These are phyloP conservation scores for Apiotrichum brassicae DNA, from an alignment of 1,284 basidiomycete species.

Conservation along the genomic window DNA sequence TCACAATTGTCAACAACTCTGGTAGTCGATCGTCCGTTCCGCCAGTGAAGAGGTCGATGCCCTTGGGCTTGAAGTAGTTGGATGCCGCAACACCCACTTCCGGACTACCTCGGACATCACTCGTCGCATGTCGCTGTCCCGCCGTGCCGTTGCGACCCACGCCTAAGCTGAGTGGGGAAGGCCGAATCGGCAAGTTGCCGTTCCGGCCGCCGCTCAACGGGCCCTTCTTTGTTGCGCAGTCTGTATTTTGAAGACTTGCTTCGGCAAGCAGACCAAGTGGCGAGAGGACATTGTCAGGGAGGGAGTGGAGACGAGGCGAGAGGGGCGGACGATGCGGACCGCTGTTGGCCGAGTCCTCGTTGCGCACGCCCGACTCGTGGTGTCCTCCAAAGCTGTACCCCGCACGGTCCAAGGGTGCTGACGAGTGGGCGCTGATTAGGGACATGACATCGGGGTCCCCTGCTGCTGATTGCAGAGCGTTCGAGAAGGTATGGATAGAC, in stretches of 20 bases:
- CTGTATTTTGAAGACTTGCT: constrained; percentile 78
- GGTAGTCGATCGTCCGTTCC: constrained; percentile 47
- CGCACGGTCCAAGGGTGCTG: constrained; percentile 32
- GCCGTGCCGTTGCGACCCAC: constrained; percentile 14
- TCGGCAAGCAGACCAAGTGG: constrained; percentile 86
- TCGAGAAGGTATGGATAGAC: constrained; percentile 51
- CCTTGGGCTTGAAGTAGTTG: constrained; percentile 90
- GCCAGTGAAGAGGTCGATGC: constrained; percentile 19
- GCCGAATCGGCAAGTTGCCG: constrained; percentile 23
- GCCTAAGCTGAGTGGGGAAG: constrained; percentile 30
- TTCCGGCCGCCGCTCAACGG: constrained; percentile 8
- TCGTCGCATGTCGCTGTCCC: constrained; percentile 28
- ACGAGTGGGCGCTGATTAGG: constrained; percentile 65
- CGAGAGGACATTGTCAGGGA: constrained; percentile 85
- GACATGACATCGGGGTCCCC: constrained; percentile 62
- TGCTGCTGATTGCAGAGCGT: constrained; percentile 31
- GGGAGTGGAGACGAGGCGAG: constrained; percentile 73
- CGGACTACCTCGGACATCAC: constrained; percentile 30
- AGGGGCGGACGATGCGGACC: constrained; percentile 38
- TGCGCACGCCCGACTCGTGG: constrained; percentile 10
- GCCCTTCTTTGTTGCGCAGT: constrained; percentile 26
- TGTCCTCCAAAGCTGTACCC: constrained; percentile 18
- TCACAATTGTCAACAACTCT: constrained; percentile 78
- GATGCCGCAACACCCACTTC: constrained; percentile 64
- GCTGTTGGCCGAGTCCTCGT: constrained; percentile 8